Conservation (phyloP, 257 asterid genomes). For the Solanum sejunctum region DNA sequence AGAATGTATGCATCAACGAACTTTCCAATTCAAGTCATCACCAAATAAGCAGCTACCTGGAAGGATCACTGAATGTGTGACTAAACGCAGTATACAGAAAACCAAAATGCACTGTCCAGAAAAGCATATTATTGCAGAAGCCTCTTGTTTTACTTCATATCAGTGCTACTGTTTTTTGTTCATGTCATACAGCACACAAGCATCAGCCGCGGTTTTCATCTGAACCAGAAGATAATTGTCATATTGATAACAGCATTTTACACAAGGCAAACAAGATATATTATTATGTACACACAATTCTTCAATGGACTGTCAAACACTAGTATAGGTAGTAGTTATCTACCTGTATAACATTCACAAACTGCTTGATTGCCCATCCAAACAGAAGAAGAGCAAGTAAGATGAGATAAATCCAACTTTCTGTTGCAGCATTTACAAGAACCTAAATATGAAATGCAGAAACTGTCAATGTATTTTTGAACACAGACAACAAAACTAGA, state of each 20-base stretch:
- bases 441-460: conserved; percentile 29
- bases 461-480: not conserved
- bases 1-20: not conserved
- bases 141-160: not conserved
- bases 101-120: not conserved
- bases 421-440: conserved; percentile 32
- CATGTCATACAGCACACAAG: conserved; percentile 72
- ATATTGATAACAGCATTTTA: not conserved
- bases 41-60: not conserved
- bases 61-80: not conserved
- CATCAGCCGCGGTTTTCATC: conserved; percentile 94
- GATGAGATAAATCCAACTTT: conserved; percentile 37
- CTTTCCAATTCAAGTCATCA: not conserved
- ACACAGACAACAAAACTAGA: not conserved
- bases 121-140: not conserved
- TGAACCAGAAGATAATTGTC: conserved; percentile 18
- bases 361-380: conserved; percentile 83
- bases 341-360: conserved; percentile 81
- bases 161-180: conserved; percentile 46
- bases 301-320: not conserved
- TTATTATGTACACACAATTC: not conserved
- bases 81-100: not conserved
- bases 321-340: not conserved
- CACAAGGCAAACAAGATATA: not conserved
- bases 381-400: conserved; percentile 42